A percentile compares a stretch with the other conserved stretches of the same genome.
Evolutionary conservation across 176 grass and related monocot genomes (phyloP).

Genomic region (Poa annua): DNA sequence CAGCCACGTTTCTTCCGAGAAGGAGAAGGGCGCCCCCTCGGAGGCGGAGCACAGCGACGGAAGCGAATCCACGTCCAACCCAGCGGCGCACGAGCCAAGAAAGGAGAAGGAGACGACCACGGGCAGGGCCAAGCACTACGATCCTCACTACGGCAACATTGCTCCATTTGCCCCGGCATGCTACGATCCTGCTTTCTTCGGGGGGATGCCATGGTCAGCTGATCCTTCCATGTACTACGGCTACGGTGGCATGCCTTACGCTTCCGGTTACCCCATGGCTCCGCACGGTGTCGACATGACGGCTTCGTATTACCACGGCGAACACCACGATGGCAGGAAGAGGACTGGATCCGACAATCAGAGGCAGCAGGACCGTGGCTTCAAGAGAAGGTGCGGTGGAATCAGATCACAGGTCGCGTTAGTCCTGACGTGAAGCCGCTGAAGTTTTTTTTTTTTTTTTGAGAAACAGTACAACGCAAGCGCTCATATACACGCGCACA

Average conservation of each 20-base stretch:
- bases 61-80: not conserved
- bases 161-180: not conserved
- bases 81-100: not conserved
- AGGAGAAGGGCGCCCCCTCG: too few relatives aligned
- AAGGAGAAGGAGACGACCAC: not conserved
- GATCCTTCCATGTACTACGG: not conserved
- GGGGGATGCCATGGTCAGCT: not conserved
- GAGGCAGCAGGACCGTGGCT: not conserved
- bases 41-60: too few relatives aligned
- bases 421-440: not conserved
- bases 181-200: constrained; percentile 10
- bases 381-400: constrained; percentile 1
- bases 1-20: too few relatives aligned
- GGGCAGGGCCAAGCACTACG: not conserved
- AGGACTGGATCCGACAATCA: not conserved
- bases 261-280: not conserved
- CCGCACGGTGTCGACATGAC: too few relatives aligned
- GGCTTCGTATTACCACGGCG: not conserved
- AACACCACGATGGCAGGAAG: not conserved
- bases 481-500: too few relatives aligned
- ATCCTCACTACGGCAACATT: not conserved
- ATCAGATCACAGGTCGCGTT: not conserved
- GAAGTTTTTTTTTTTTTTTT: too few relatives aligned
- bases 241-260: not conserved
- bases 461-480: too few relatives aligned